These are phyloP conservation scores for Microthyrium microscopicum DNA, from an alignment of 2,329 filamentous ascomycete genomes.

Conservation along the genomic window DNA sequence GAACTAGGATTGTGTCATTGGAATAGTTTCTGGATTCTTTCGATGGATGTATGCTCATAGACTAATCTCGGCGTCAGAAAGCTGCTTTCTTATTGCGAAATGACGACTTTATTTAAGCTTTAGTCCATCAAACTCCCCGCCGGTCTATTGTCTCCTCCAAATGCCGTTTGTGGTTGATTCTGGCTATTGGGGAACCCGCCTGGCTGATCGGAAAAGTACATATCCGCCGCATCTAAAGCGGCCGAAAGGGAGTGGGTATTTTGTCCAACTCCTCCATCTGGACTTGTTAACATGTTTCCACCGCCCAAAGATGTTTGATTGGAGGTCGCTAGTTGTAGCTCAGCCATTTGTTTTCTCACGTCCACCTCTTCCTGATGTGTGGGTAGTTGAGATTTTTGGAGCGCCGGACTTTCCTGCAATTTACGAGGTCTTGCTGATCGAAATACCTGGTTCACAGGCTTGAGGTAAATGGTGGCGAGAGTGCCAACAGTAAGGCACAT, in stretches of 20 bases:
- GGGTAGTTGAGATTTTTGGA: conserved; percentile 57
- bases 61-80: no score
- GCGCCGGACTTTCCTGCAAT: conserved; percentile 65
- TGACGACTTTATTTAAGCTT: no score
- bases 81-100: no score
- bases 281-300: conserved; percentile 12
- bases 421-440: conserved; percentile 67
- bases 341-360: conserved; percentile 2
- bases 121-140: no score
- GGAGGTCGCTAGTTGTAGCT: conserved; percentile 2
- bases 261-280: conserved; percentile 1
- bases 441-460: conserved; percentile 95
- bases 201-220: conserved; percentile 7
- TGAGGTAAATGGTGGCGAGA: conserved; percentile 90
- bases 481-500: conserved; percentile 96
- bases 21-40: no score
- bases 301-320: conserved; percentile 10
- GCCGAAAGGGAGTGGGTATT: conserved; percentile 6
- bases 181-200: no score
- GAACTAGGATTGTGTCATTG: no score
- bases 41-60: no score
- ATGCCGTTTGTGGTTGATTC: no score
- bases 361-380: conserved; percentile 22
- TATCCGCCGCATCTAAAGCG: conserved; percentile 8
- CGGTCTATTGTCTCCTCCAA: no score